Evolutionary conservation across 768 basidiomycete genomes (phyloP), one percentile per base, ranked within the genome.

Genomic region (Cyathus striatus): DNA sequence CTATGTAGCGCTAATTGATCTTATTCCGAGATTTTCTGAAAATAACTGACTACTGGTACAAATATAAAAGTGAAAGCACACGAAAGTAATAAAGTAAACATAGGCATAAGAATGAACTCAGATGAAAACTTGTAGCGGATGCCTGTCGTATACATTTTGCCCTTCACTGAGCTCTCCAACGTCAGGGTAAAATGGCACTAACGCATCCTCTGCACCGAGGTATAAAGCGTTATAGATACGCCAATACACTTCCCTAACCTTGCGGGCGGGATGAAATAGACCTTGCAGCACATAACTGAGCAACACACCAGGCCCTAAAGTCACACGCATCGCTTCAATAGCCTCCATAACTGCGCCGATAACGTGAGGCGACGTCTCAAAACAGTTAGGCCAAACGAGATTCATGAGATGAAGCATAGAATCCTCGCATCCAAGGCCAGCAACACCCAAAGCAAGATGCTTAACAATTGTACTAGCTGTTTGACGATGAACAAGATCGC

Each of bases 301-400:
- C 38, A 99, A 69, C 5, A 96, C 78, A 25, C 96, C 95, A 0
- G 95, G 92, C 1, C 96, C 96, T 32, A 98, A 72, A 6, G 93
- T 92, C 32, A 98, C 88, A 18, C 94, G 78, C 93, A 98, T 97
- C 1, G 90, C 90, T 64, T 98, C 96, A 54, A 99, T 76, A 0
- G 96, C 96, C 38, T 98, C 96, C 90, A 97, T 94, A 33, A 98
- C 90, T 4, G 93, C 90, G 23, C 91, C 92, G 49, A 98, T 97
- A 47, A 99, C 94, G 66, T 99, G 96, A 4, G 96, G 96, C 12
- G 87, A 91, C 1, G 94, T 95, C 70, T 97, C 95, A 62, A 97
- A 98, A 64, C 93, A 94, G 60, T 98, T 98, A 1, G 96, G 96
- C 94, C 94, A 98, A 12, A 98, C 89, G 21, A 99, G 79, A 61